Evolutionary conservation across 192 early-diverging fungal genomes (phyloP).

Genomic region (Podila verticillata): DNA sequence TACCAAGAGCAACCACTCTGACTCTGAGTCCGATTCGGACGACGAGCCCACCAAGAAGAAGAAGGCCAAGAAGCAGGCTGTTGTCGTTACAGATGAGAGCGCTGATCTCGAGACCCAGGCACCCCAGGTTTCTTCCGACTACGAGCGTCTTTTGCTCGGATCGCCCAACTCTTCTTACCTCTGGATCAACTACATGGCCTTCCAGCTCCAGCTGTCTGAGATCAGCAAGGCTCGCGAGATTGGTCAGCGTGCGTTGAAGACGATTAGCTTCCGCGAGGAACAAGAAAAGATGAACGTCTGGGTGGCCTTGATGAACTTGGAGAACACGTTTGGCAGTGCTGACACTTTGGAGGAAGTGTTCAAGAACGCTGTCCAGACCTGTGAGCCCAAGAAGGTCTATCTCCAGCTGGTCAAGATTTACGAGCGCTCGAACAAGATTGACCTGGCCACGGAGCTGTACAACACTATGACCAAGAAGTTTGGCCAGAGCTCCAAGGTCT

Average conservation of each 20-base stretch:
- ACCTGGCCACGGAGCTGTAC: slow-evolving; percentile 77
- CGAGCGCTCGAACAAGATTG: slow-evolving; percentile 82
- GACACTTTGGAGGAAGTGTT: slow-evolving; percentile 85
- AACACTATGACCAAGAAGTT: slow-evolving; percentile 86
- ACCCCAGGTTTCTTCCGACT: slow-evolving; percentile 84
- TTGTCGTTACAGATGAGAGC: slow-evolving; percentile 72
- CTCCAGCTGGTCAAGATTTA: slow-evolving; percentile 91
- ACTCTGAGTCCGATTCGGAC: slow-evolving; percentile 51
- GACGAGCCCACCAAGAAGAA: slow-evolving; percentile 57
- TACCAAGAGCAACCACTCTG: slow-evolving; percentile 38
- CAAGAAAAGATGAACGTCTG: slow-evolving; percentile 98
- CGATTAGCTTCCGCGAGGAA: slow-evolving; percentile 90
- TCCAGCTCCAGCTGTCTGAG: slow-evolving; percentile 94
- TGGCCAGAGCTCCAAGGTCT: slow-evolving; percentile 89
- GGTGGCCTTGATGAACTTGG: slow-evolving; percentile 95
- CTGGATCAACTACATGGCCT: slow-evolving; percentile 99
- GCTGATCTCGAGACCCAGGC: slow-evolving; percentile 72
- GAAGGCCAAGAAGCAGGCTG: slow-evolving; percentile 59
- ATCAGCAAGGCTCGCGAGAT: slow-evolving; percentile 92
- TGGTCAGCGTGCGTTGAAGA: slow-evolving; percentile 93
- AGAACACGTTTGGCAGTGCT: slow-evolving; percentile 92
- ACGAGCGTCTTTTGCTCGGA: slow-evolving; percentile 91
- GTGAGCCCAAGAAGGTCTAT: slow-evolving; percentile 92
- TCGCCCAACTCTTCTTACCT: slow-evolving; percentile 96
- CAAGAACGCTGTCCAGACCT: slow-evolving; percentile 83